Conservation (phyloP, 202 grass and related monocot species). For the Cymbopogon flexuosus region DNA sequence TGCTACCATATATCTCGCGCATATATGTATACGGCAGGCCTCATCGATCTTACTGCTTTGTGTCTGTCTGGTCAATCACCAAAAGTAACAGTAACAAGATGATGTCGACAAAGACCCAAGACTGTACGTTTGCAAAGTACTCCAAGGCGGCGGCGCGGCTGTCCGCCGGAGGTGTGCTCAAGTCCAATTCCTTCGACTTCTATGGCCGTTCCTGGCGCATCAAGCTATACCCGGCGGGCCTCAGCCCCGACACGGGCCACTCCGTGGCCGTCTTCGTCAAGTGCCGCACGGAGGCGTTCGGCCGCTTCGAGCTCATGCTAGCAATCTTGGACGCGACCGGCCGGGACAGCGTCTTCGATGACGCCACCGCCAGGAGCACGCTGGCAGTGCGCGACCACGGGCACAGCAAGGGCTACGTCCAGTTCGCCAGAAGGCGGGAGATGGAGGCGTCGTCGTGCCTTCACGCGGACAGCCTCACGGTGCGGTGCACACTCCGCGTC, state of each 20-base stretch:
- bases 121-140: background rate
- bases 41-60: no score
- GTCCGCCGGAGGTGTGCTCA: background rate
- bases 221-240: conserved; percentile 19
- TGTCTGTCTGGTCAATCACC: background rate
- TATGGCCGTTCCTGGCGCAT: conserved; percentile 14
- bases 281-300: conserved; percentile 3
- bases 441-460: conserved; percentile 35
- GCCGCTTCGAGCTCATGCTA: background rate
- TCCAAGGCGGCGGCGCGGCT: background rate
- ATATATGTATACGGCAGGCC: no score
- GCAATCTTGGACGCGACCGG: conserved; percentile 1
- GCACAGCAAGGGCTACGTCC: conserved; percentile 24
- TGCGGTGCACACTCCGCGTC: conserved; percentile 27
- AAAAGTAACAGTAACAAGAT: background rate
- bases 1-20: no score
- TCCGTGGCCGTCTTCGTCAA: conserved; percentile 28
- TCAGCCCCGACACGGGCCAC: background rate
- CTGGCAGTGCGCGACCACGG: background rate
- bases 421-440: conserved; percentile 23
- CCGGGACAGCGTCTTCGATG: conserved; percentile 14
- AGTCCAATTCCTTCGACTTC: conserved; percentile 14
- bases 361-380: background rate
- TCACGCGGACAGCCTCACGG: conserved; percentile 8
- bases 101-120: background rate